phyloP scores from a whole-genome alignment of 1,284 basidiomycete genomes.

The Peniophora sp. region DNA sequence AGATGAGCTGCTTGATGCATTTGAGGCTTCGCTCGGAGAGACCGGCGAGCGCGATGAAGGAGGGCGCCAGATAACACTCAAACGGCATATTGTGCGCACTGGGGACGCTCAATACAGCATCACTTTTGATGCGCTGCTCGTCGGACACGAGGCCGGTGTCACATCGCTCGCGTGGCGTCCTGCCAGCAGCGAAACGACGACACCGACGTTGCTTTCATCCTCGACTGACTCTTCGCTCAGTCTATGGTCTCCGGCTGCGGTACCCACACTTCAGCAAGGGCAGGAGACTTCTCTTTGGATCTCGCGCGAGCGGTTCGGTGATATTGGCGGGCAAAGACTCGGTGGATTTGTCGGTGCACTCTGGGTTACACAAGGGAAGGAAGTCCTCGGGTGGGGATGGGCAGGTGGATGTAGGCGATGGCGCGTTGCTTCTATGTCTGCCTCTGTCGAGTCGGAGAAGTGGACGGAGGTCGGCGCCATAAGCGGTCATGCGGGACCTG shows the following conservation, averaged over 20 bases:
- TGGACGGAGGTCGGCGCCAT: slow-evolving; percentile 79
- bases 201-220: slow-evolving; percentile 69
- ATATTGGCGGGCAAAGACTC: slow-evolving; percentile 82
- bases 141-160: slow-evolving; percentile 90
- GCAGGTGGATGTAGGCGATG: slow-evolving; percentile 87
- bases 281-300: slow-evolving; percentile 74
- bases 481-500: slow-evolving; percentile 73
- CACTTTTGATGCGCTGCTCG: slow-evolving; percentile 84
- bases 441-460: slow-evolving; percentile 21
- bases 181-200: slow-evolving; percentile 13
- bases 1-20: slow-evolving; percentile 79
- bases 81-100: slow-evolving; percentile 59
- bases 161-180: slow-evolving; percentile 82
- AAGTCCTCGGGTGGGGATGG: slow-evolving; percentile 85
- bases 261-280: slow-evolving; percentile 27
- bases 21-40: slow-evolving; percentile 74
- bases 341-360: slow-evolving; percentile 86
- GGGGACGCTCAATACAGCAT: slow-evolving; percentile 64
- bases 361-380: slow-evolving; percentile 57
- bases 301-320: slow-evolving; percentile 83
- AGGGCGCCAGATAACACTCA: slow-evolving; percentile 77
- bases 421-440: slow-evolving; percentile 28
- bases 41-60: slow-evolving; percentile 56
- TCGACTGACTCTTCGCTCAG: slow-evolving; percentile 92
- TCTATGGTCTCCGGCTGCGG: slow-evolving; percentile 75